phyloP scores from a whole-genome alignment of 352 stramenopile genomes.

The Pythium volutum region DNA sequence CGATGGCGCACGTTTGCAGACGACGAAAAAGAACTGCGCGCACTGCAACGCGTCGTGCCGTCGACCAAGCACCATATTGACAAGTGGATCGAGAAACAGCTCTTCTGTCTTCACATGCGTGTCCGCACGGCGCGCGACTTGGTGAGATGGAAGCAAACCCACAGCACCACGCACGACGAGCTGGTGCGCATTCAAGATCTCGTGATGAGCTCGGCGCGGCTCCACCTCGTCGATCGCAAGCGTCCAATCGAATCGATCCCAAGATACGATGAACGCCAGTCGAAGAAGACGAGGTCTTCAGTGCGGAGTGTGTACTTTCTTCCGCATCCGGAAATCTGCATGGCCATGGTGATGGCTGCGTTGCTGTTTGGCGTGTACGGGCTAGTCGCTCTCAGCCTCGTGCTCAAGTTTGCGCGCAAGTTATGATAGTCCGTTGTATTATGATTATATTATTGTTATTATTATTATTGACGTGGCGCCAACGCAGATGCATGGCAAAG shows the following conservation, averaged over 20 bases:
- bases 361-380: conserved; percentile 1
- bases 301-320: neutral
- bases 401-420: conserved; percentile 1
- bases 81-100: neutral
- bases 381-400: neutral
- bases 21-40: neutral
- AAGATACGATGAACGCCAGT: too few relatives aligned
- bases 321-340: neutral
- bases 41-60: neutral
- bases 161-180: neutral
- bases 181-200: neutral
- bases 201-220: neutral
- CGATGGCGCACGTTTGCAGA: neutral
- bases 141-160: neutral
- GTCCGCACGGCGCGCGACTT: conserved; percentile 4
- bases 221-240: neutral
- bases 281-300: neutral
- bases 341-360: neutral
- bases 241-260: too few relatives aligned
- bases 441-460: too few relatives aligned
- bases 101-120: neutral
- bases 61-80: neutral
- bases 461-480: too few relatives aligned
- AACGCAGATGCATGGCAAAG: too few relatives aligned
- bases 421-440: too few relatives aligned